A percentile compares a stretch with the other conserved stretches of the same genome.
Evolutionary conservation across 2,329 filamentous ascomycete genomes (phyloP).

Genomic region (Nannizzia gypsea): DNA sequence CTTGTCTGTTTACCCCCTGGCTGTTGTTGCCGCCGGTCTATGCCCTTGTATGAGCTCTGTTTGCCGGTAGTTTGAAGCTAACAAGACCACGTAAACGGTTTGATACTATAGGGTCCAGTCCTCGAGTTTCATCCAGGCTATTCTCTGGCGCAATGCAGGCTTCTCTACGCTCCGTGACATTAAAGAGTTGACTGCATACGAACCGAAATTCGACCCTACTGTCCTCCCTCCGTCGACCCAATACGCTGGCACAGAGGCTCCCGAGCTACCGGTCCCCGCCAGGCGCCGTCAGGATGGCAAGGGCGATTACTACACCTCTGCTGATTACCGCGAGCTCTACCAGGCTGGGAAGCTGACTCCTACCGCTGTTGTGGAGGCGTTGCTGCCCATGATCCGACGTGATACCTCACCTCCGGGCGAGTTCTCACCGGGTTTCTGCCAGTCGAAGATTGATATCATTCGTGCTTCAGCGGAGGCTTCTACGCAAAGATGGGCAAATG

Average conservation of each 20-base stretch:
- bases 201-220: constrained; percentile 45
- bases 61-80: constrained; percentile 1
- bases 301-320: constrained; percentile 51
- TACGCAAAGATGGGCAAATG: constrained; percentile 57
- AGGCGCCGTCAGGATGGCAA: constrained; percentile 24
- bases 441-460: constrained; percentile 51
- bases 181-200: constrained; percentile 42
- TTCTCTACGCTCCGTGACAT: constrained; percentile 48
- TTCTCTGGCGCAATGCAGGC: constrained; percentile 61
- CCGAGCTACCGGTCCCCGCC: constrained; percentile 21
- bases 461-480: constrained; percentile 60
- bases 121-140: constrained; percentile 48
- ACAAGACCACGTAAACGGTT: not conserved
- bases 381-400: constrained; percentile 59
- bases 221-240: constrained; percentile 36
- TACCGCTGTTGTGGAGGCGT: constrained; percentile 54
- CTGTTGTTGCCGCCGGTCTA: not conserved
- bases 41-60: too few species aligned
- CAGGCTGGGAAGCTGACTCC: constrained; percentile 59
- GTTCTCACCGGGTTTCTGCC: constrained; percentile 63
- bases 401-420: constrained; percentile 43
- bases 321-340: constrained; percentile 69
- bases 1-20: constrained; percentile 38
- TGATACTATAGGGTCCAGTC: constrained; percentile 42
- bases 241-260: constrained; percentile 13